These are phyloP conservation scores for Penicillium antarcticum DNA, from an alignment of 495 filamentous ascomycete genomes.

Conservation along the genomic window DNA sequence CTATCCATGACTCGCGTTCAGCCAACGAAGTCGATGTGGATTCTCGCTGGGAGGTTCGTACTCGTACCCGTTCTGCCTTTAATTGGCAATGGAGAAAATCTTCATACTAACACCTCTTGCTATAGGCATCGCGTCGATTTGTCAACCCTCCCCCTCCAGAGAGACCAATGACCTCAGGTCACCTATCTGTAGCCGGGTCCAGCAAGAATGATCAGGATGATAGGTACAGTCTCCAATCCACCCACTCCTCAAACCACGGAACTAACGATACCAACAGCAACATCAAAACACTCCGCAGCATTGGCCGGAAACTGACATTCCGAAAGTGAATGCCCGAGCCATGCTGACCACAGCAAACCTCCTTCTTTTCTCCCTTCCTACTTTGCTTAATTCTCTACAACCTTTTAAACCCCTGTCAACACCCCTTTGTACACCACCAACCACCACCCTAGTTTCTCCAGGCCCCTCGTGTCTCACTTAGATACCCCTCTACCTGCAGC, in stretches of 20 bases:
- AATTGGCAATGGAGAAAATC: background rate
- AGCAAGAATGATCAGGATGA: slow-evolving; percentile 36
- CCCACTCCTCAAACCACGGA: background rate
- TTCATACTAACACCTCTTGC: slow-evolving; percentile 15
- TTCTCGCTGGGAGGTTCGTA: slow-evolving; percentile 42
- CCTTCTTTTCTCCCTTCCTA: background rate
- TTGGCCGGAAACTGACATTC: slow-evolving; percentile 40
- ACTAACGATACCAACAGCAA: slow-evolving; percentile 16
- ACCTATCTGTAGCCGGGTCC: slow-evolving; percentile 9
- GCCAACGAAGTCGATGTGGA: slow-evolving; percentile 40
- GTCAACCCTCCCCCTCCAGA: slow-evolving; percentile 32
- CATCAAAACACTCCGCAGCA: slow-evolving; percentile 39
- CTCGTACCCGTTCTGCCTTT: slow-evolving; percentile 3
- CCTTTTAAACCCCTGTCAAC: slow-evolving; percentile 7
- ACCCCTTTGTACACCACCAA: slow-evolving; percentile 8
- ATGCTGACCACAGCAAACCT: background rate
- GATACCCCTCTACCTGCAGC: slow-evolving; percentile 29
- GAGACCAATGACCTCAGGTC: slow-evolving; percentile 37
- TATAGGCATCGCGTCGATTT: slow-evolving; percentile 37
- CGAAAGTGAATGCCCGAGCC: slow-evolving; percentile 15
- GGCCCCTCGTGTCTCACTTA: slow-evolving; percentile 16
- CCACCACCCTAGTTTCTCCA: background rate
- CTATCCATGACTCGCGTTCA: slow-evolving; percentile 32
- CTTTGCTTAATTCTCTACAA: slow-evolving; percentile 1
- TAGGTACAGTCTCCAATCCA: slow-evolving; percentile 23